Base-by-base conservation (phyloP, 495 filamentous ascomycete genomes). In the Usnea hakonensis region DNA sequence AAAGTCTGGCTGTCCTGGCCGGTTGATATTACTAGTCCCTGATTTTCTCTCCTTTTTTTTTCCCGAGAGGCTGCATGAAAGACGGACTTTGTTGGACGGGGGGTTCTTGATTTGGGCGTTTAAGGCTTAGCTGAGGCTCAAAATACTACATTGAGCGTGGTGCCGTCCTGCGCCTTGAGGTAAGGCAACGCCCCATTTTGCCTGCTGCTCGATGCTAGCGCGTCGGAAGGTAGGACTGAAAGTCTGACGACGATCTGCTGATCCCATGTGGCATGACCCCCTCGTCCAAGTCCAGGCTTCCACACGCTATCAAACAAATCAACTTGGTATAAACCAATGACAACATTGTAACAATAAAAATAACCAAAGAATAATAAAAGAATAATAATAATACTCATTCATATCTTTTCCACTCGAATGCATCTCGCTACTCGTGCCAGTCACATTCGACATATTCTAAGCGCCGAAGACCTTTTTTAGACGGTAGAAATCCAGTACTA, bases 101-200 rank as follows among this genome's bases (percentile, higher is more conserved):
- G 46, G 36, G 33, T 35, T 23, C 37, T 54, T 17, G 28, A 61
- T 61, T 54, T 8, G 46, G 55, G 59, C 58, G 59, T 33, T 37
- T 61, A 21, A 55, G 50, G 37, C 50, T 61, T 53, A 41, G 46
- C n/a, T 38, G 5, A 60, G 23, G 13, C 35, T 46, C 36, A n/a
- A 32, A 40, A 26, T 60, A 52, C 48, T 17, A n/a, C 19, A 55
- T 55, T 13, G 32, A 40, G 59, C 2, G 14, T 61, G 9, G 59
- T 35, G 2, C 13, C 2, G 36, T 5, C 58, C 52, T 61, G 59
- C 59, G 48, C n/a, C 26, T 17, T 26, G 17, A 17, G 40, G 28
- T 52, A 52, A 21, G 19, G 19, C 16, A 5, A 54, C 58, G 59
- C 59, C 59, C 50, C 0, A 1, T 55, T 61, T 61, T 60, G 58